phyloP scores from a whole-genome alignment of 2,329 filamentous ascomycete species.

The Ilyonectria destructans region DNA sequence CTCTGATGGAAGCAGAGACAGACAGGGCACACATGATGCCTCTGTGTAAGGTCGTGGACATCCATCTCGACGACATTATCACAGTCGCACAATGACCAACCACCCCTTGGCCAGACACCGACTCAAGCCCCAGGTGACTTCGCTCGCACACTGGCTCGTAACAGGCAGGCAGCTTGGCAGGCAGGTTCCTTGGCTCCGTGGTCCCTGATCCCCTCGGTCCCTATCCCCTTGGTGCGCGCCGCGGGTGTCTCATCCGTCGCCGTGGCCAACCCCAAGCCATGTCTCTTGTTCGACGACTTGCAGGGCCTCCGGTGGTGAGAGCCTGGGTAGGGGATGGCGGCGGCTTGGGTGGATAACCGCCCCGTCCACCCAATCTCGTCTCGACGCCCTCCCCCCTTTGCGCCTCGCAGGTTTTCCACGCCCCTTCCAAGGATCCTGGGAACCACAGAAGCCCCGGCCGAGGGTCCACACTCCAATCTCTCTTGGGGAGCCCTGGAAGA shows the following conservation, averaged over 20 bases:
- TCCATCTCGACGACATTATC: too few relatives aligned
- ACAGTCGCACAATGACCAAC: neutral
- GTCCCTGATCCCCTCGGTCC: constrained; percentile 3
- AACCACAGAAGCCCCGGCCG: constrained; percentile 1
- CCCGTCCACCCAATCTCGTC: constrained; percentile 30
- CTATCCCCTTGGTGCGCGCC: constrained; percentile 14
- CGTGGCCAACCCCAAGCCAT: constrained; percentile 8
- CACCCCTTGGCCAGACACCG: neutral
- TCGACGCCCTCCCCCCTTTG: constrained; percentile 28
- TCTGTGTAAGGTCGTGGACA: neutral
- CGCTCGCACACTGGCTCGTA: neutral
- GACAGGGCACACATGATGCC: neutral
- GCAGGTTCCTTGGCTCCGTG: constrained; percentile 1
- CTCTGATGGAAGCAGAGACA: neutral
- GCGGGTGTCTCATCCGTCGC: constrained; percentile 27
- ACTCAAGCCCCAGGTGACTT: constrained; percentile 3
- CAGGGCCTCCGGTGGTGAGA: constrained; percentile 6
- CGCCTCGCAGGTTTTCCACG: constrained; percentile 15
- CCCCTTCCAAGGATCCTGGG: constrained; percentile 20
- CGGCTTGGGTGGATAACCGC: constrained; percentile 29
- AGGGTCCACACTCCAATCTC: constrained; percentile 34
- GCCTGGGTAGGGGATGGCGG: constrained; percentile 6
- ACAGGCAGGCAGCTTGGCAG: neutral
- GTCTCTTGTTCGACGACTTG: constrained; percentile 14
- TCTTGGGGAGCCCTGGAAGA: constrained; percentile 28